Conservation (phyloP, 2,329 filamentous ascomycete species). For the Colletotrichum agaves region DNA sequence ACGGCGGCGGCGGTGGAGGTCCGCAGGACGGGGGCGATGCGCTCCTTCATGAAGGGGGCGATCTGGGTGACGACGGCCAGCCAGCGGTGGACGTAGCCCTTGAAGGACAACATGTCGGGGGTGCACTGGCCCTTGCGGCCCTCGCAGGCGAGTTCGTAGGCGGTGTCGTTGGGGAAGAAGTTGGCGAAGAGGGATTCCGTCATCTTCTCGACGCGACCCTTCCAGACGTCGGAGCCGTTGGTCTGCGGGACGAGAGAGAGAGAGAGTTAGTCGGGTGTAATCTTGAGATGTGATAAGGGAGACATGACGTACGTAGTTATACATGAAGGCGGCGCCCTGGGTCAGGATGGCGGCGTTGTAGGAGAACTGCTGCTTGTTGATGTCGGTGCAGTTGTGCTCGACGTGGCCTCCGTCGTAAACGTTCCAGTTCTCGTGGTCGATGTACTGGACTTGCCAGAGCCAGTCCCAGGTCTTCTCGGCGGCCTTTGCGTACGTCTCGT, state of each 20-base stretch:
- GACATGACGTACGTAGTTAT: conserved; percentile 63
- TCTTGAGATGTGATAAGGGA: neutral
- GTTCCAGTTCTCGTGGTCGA: conserved; percentile 68
- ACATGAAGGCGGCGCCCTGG: conserved; percentile 75
- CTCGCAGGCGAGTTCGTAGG: conserved; percentile 77
- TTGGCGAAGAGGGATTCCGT: conserved; percentile 59
- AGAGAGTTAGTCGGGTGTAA: conserved; percentile 32
- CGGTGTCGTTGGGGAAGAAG: conserved; percentile 68
- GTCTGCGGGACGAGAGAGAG: conserved; percentile 55
- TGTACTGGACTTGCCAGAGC: conserved; percentile 63
- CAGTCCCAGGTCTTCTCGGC: conserved; percentile 73
- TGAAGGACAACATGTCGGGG: conserved; percentile 78
- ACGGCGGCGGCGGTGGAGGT: conserved; percentile 69
- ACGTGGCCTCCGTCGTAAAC: conserved; percentile 74
- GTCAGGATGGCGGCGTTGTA: conserved; percentile 73
- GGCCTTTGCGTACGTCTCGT: conserved; percentile 71
- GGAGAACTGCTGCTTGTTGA: conserved; percentile 73
- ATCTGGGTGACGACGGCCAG: conserved; percentile 69
- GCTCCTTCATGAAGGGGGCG: conserved; percentile 66
- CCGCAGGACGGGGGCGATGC: conserved; percentile 67
- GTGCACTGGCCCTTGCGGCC: conserved; percentile 66
- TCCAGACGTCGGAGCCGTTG: conserved; percentile 65
- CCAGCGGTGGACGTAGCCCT: conserved; percentile 76
- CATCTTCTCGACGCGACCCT: conserved; percentile 64
- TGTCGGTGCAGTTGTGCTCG: conserved; percentile 66